Conservation (phyloP, 2,329 filamentous ascomycete genomes). For the Ceratocystis smalleyi region DNA sequence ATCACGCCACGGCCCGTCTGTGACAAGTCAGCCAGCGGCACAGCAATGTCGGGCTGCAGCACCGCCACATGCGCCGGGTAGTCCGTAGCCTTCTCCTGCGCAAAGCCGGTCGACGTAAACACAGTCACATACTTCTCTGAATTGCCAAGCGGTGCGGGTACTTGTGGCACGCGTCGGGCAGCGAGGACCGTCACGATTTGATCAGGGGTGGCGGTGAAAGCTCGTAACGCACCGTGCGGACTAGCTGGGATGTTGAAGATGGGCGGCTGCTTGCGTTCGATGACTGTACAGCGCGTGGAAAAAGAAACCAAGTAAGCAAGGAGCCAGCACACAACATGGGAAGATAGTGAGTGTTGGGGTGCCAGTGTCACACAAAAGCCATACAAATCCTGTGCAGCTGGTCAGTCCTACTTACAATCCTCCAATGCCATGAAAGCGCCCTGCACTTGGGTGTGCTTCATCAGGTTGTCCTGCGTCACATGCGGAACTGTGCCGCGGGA, state of each 20-base stretch:
- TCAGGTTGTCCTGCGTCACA: constrained; percentile 69
- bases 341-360: neutral
- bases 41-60: constrained; percentile 65
- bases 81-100: constrained; percentile 48
- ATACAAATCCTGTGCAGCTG: neutral
- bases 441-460: constrained; percentile 45
- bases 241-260: constrained; percentile 29
- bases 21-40: constrained; percentile 60
- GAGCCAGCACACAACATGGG: neutral
- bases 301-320: neutral
- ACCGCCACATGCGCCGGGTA: constrained; percentile 50
- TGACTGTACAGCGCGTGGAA: constrained; percentile 27
- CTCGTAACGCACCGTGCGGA: constrained; percentile 46
- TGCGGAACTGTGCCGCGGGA: constrained; percentile 80
- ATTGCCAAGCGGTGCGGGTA: constrained; percentile 55
- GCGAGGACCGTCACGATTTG: constrained; percentile 56
- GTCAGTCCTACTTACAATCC: constrained; percentile 54
- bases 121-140: constrained; percentile 57
- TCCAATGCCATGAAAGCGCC: constrained; percentile 73
- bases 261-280: constrained; percentile 38
- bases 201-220: constrained; percentile 58
- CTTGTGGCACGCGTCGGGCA: constrained; percentile 60
- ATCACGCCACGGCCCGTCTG: constrained; percentile 37
- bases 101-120: constrained; percentile 76
- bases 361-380: neutral